These are phyloP conservation scores for Venturiaceae sp. DNA, from an alignment of 2,329 filamentous ascomycete genomes.

Conservation along the genomic window DNA sequence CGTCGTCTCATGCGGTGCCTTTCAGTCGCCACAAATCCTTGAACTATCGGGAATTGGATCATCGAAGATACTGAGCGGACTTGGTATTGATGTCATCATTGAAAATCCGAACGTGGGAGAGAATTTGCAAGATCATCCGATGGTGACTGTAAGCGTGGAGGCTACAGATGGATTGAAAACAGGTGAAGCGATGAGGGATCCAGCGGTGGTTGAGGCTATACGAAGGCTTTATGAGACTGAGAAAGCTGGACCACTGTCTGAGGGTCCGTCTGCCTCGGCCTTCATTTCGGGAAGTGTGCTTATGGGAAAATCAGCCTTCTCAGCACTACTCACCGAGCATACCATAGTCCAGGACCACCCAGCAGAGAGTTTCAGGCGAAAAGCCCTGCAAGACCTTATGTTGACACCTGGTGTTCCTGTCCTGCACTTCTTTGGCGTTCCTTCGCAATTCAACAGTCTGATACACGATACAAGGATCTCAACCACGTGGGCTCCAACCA, in stretches of 20 bases:
- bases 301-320: background rate
- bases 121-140: slow-evolving; percentile 4
- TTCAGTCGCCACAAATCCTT: slow-evolving; percentile 2
- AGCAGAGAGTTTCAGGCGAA: no score
- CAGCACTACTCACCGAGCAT: background rate
- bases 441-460: background rate
- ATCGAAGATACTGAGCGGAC: background rate
- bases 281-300: background rate
- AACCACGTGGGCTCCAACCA: background rate
- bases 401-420: background rate
- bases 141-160: background rate
- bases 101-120: slow-evolving; percentile 5
- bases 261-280: background rate
- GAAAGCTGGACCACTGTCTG: background rate
- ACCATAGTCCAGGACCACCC: background rate
- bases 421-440: background rate
- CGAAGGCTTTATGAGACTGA: background rate
- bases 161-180: background rate
- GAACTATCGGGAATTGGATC: slow-evolving; percentile 3
- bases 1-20: slow-evolving; percentile 2
- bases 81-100: slow-evolving; percentile 3
- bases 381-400: background rate
- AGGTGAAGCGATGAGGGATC: background rate
- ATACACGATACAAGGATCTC: background rate
- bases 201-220: background rate